Conservation (phyloP, 306 rosid genomes). For the Ziziphus jujuba region DNA sequence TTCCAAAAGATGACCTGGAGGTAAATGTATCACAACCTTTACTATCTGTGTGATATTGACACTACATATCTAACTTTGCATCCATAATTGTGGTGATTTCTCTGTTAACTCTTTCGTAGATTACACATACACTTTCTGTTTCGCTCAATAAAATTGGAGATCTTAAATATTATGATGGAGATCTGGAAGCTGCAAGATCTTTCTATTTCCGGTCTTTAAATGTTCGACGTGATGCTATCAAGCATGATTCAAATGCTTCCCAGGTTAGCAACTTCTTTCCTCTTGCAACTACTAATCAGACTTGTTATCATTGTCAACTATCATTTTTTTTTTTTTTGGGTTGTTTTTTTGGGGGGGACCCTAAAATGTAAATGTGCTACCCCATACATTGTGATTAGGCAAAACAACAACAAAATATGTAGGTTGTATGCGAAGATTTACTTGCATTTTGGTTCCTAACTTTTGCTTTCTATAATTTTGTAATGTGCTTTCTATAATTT, state of each 20-base stretch:
- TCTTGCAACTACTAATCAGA: not conserved
- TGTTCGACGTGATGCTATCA: slow-evolving; percentile 77
- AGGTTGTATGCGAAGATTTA: not conserved
- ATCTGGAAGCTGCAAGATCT: slow-evolving; percentile 76
- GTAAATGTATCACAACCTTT: slow-evolving; percentile 42
- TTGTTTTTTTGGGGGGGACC: too few species aligned
- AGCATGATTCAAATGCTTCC: slow-evolving; percentile 59
- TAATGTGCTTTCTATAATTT: slow-evolving; percentile 11
- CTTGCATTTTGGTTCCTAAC: slow-evolving; percentile 19
- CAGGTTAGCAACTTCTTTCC: slow-evolving; percentile 56
- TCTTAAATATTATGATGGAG: slow-evolving; percentile 89
- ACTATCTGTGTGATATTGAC: slow-evolving; percentile 4
- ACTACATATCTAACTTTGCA: not conserved
- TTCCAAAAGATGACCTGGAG: slow-evolving; percentile 77
- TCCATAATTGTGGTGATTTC: not conserved
- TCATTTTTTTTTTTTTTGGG: too few species aligned
- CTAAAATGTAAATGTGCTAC: not conserved
- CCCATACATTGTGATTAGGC: not conserved
- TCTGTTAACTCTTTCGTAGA: slow-evolving; percentile 36
- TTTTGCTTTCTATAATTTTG: slow-evolving; percentile 10
- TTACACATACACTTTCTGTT: slow-evolving; percentile 87
- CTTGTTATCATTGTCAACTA: not conserved
- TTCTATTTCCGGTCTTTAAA: slow-evolving; percentile 73
- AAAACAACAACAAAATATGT: too few species aligned
- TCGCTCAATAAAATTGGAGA: slow-evolving; percentile 97